Evolutionary conservation across 441 rosid species (phyloP), one percentile per base, ranked within the genome.

Genomic region (Corymbia citriodora): DNA sequence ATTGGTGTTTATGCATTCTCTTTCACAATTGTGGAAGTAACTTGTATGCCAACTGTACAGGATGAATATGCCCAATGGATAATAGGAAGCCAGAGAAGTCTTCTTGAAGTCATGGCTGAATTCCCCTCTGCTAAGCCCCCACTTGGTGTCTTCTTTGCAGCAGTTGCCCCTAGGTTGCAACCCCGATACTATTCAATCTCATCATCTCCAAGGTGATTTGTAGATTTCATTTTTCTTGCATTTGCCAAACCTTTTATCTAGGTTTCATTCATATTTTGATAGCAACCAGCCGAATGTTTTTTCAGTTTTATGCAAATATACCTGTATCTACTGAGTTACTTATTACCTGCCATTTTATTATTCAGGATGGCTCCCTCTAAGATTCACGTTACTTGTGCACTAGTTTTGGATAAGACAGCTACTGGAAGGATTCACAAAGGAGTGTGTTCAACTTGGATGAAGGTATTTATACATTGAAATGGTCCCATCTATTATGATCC

Each of bases 181-280:
- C 98, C 99, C 93, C 98, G 98, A 90, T 97, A 94, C 93, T 96
- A 97, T 94, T 97, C 99, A 65, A 97, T 97, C 93, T 97, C 99
- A 63, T 97, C 99, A 52, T 97, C 99, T 40, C 98, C 99, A 23
- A 96, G 97, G 99, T 97, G 82, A 90, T 87, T 87, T 61, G 27
- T 4, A 54, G 48, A 92, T 90, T 55, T 29, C 74, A 89, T 61
- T 54, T 55, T 88, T 74, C 87, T 50, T 85, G 53, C 90, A 16
- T 50, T 68, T 29, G 50, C 54, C 55, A 57, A 59, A 59, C 54
- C 53, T 87, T 50, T 65, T 87, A 55, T 88, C 57, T 55, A 61
- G 54, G 31, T 88, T 89, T n/a, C 65, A 59, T 68, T 57, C 55
- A 27, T 36, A 23, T 1, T 36, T 45, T 79, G 52, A 23, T 79